A percentile compares a stretch with the other conserved stretches of the same genome.
These are phyloP conservation scores for Yamadazyma diddensiae DNA, from an alignment of 1,139 yeast genomes.

Conservation along the genomic window DNA sequence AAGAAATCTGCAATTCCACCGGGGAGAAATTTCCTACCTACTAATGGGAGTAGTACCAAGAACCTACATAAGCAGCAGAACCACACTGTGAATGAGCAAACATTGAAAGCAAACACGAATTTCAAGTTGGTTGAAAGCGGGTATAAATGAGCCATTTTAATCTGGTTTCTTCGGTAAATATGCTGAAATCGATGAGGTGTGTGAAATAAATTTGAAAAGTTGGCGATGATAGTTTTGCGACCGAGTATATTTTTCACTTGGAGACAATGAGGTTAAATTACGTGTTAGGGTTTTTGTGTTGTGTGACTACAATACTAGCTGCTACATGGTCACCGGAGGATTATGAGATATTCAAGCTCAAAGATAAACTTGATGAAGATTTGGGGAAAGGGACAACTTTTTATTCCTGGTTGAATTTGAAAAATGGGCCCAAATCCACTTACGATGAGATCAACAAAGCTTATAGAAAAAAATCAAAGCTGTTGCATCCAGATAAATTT, in stretches of 20 bases:
- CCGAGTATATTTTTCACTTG: background rate
- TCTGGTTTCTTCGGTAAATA: background rate
- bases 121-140: conserved; percentile 33
- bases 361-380: conserved; percentile 61
- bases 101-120: conserved; percentile 34
- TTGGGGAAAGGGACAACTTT: conserved; percentile 64
- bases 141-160: conserved; percentile 28
- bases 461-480: conserved; percentile 66
- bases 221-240: conserved; percentile 1
- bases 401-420: conserved; percentile 62
- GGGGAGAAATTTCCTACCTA: conserved; percentile 59
- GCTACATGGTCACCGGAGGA: conserved; percentile 53
- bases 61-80: conserved; percentile 51
- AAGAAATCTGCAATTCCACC: conserved; percentile 71
- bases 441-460: conserved; percentile 69
- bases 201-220: background rate
- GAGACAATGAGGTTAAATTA: conserved; percentile 6
- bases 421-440: conserved; percentile 51
- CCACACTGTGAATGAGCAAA: conserved; percentile 46
- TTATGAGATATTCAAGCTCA: conserved; percentile 75
- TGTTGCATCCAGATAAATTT: conserved; percentile 81
- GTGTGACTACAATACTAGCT: conserved; percentile 21
- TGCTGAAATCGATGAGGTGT: background rate
- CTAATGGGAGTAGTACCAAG: conserved; percentile 53
- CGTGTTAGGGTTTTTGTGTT: conserved; percentile 11